phyloP scores from a whole-genome alignment of 768 basidiomycete genomes.

The Holtermanniella nyarrowii region DNA sequence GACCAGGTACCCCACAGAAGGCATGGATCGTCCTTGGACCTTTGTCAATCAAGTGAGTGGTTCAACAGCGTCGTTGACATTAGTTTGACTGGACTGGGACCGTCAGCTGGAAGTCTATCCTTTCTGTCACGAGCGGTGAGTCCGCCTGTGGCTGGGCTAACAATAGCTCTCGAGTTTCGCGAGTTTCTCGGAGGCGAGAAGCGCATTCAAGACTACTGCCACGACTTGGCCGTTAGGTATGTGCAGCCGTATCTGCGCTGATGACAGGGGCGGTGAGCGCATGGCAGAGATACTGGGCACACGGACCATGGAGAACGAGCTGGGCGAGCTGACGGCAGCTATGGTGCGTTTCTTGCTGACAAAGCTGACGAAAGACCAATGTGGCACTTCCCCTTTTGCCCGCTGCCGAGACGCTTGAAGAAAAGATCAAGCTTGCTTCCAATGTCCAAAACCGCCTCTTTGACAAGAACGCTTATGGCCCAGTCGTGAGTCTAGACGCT shows the following conservation, averaged over 20 bases:
- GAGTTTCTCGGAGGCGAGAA: constrained; percentile 64
- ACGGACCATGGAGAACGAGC: constrained; percentile 51
- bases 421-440: constrained; percentile 11
- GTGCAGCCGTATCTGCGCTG: constrained; percentile 4
- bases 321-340: constrained; percentile 52
- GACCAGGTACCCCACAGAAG: constrained; percentile 18
- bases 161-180: constrained; percentile 61
- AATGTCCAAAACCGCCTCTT: constrained; percentile 27
- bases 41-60: constrained; percentile 23
- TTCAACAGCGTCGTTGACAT: neutral
- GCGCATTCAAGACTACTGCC: constrained; percentile 61
- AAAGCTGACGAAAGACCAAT: constrained; percentile 20
- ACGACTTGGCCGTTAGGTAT: constrained; percentile 51
- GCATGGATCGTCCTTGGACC: constrained; percentile 11
- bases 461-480: constrained; percentile 19
- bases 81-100: neutral
- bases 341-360: constrained; percentile 49
- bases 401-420: constrained; percentile 7
- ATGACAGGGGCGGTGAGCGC: constrained; percentile 51
- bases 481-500: constrained; percentile 14
- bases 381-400: constrained; percentile 23
- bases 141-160: neutral
- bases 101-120: neutral
- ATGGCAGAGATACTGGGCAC: constrained; percentile 58
- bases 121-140: neutral